These are phyloP conservation scores for Tieghemostelium lacteum DNA, from an alignment of 78 protist genomes.

Conservation along the genomic window DNA sequence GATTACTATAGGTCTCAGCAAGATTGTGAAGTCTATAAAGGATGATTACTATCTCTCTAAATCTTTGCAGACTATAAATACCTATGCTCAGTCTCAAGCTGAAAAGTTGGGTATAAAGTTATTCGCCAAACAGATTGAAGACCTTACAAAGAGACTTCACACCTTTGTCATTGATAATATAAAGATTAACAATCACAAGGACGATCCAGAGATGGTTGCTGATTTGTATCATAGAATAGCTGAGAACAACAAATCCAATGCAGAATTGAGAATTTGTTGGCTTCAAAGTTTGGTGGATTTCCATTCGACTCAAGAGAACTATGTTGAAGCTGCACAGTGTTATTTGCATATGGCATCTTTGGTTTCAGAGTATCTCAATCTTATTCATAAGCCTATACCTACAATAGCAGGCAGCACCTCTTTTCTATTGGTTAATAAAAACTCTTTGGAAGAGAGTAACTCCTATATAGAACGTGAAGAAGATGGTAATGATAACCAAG, in stretches of 20 bases:
- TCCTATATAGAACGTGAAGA: conserved; percentile 66
- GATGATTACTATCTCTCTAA: conserved; percentile 61
- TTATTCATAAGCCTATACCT: conserved; percentile 56
- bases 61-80: conserved; percentile 49
- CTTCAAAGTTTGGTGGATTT: conserved; percentile 54
- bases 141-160: conserved; percentile 68
- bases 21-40: conserved; percentile 11
- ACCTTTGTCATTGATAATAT: conserved; percentile 75
- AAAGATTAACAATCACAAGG: conserved; percentile 67
- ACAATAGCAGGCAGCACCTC: conserved; percentile 18
- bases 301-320: conserved; percentile 55
- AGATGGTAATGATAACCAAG: conserved; percentile 43
- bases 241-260: conserved; percentile 51
- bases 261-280: conserved; percentile 73
- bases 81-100: conserved; percentile 42
- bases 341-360: conserved; percentile 74
- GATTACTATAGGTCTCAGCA: conserved; percentile 55
- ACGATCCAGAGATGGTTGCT: conserved; percentile 80
- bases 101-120: conserved; percentile 57
- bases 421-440: conserved; percentile 25
- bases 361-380: conserved; percentile 49
- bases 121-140: conserved; percentile 76
- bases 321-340: conserved; percentile 71
- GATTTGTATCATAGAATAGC: conserved; percentile 77
- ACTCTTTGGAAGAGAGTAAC: conserved; percentile 52